Evolutionary conservation across 371 early-diverging fungal species (phyloP), one percentile per base, ranked within the genome.

Genomic region (Mortierella sp.): DNA sequence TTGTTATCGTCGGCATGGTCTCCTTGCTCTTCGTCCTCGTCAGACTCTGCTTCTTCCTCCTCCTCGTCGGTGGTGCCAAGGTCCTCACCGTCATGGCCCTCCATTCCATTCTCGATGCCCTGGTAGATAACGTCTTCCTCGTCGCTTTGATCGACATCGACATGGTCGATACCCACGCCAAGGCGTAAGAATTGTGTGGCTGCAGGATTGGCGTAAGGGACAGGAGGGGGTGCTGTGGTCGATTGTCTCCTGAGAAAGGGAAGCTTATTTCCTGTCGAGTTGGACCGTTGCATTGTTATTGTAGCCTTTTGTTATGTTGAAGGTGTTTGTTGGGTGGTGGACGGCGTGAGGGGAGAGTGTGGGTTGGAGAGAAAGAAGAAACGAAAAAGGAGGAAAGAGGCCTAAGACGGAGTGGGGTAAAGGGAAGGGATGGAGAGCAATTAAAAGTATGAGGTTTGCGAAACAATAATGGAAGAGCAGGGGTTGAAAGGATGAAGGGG

Each of bases 151-250:
- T 76, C 80, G 16, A 80, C 76, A n/a, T 80, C 80, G 11, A 80
- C 76, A 40, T 80, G 80, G 57, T 80, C 80, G 50, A 80, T 80
- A 48, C 80, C 80, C 13, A 80, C 80, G 26, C 80, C 80, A 34
- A 80, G 76, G 0, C 80, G 80, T 10, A 80, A 48, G 55, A 80
- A 80, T 69, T 80, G 80, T 34, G 80, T 75, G 11, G 80, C 76
- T n/a, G 80, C 80, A 40, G 80, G 76, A 28, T 75, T 71, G 46
- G 76, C 80, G 34, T 80, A 80, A 31, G 80, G 55, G 8, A 72
- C 79, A 11, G 72, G 43, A 26, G 75, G 69, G 16, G 74, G 54
- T 61, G 69, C 78, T 21, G 54, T 44, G 21, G 61, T 61, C 19
- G 79, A 79, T 46, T n/a, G 73, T 72, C 73, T 44, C 31, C 78